Evolutionary conservation across 371 early-diverging fungal species (phyloP).

Genomic region (Actinomortierella ambigua): DNA sequence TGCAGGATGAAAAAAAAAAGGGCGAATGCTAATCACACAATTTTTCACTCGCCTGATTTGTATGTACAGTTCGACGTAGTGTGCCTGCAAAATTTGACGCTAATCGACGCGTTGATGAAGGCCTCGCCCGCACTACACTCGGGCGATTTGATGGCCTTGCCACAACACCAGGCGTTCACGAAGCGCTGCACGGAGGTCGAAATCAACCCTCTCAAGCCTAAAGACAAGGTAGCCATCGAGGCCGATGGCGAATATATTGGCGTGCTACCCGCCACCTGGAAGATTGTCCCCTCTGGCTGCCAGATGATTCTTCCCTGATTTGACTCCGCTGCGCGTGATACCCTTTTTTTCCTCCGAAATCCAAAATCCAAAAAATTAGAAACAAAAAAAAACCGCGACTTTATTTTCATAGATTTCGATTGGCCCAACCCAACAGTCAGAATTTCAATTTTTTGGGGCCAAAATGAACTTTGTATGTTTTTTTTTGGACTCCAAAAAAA

Average conservation of each 20-base stretch:
- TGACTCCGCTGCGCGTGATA: background rate
- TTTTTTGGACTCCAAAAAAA: no score
- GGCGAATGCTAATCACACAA: no score
- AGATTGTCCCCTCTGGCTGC: conserved; percentile 27
- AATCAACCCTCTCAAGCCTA: conserved; percentile 23
- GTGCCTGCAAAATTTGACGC: conserved; percentile 30
- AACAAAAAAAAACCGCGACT: no score
- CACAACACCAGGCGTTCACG: conserved; percentile 34
- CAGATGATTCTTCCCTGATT: conserved; percentile 25
- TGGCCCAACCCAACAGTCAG: no score
- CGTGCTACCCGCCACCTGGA: conserved; percentile 38
- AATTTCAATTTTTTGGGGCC: no score
- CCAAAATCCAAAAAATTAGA: conserved; percentile 1
- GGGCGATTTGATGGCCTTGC: conserved; percentile 30
- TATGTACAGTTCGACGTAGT: conserved; percentile 40
- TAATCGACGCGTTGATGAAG: conserved; percentile 23
- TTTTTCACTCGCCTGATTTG: no score
- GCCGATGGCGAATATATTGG: conserved; percentile 41
- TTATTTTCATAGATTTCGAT: background rate
- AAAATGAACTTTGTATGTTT: no score
- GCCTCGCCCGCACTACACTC: conserved; percentile 35
- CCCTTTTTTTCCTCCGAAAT: conserved; percentile 2
- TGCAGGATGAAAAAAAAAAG: no score
- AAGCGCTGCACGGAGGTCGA: conserved; percentile 12
- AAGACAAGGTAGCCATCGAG: conserved; percentile 23